Base-by-base conservation (phyloP, 2,329 filamentous ascomycete species). In the Diaporthe vaccinii region DNA sequence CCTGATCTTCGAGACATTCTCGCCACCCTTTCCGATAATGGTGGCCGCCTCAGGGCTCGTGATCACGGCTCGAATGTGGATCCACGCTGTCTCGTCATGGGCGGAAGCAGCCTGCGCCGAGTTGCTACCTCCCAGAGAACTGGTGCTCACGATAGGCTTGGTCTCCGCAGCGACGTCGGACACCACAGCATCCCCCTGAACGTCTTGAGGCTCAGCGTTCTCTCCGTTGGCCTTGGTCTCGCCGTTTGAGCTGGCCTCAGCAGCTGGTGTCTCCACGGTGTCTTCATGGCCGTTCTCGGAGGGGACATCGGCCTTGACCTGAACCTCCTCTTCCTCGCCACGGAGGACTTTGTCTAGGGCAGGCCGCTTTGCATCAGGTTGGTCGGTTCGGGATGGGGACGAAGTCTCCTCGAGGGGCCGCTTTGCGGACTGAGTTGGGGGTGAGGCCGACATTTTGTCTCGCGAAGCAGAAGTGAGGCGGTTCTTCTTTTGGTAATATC, bases 1-100 rank as follows among this genome's bases (percentile, higher is more conserved):
- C 79, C 97, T 93, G 82, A 99, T 98, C 86, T 98, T 95, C 79
- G 96, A 98, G 65, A 99, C 97, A 82, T 99, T 99, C 88, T 99
- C 97, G 83, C 97, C 97, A 78, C 96, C 96, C 87, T 99, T 99
- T 82, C 97, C 97, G 85, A 99, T 99, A 79, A 98, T 95, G 67
- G 97, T 99, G 53, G 97, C 97, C 79, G 97, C 97, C 85, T 99
- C 97, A 61, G 95, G 95, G 85, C 96, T 99, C 71, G 96, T 98
- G 81, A 99, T 99, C 81, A 98, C 96, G 74, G 97, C 95, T 79
- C 97, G 94, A 80, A 99, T 94, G 84, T 99, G 97, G 79, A 99
- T 96, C 96, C 97, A 99, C 62, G 93, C 93, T 65, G 94, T 95
- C 87, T 99, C 97, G 82, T 99, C 97, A 80, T 97, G 93, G 62